These are phyloP conservation scores for Paraconiothyrium sp. DNA, from an alignment of 2,329 filamentous ascomycete species.

Conservation along the genomic window DNA sequence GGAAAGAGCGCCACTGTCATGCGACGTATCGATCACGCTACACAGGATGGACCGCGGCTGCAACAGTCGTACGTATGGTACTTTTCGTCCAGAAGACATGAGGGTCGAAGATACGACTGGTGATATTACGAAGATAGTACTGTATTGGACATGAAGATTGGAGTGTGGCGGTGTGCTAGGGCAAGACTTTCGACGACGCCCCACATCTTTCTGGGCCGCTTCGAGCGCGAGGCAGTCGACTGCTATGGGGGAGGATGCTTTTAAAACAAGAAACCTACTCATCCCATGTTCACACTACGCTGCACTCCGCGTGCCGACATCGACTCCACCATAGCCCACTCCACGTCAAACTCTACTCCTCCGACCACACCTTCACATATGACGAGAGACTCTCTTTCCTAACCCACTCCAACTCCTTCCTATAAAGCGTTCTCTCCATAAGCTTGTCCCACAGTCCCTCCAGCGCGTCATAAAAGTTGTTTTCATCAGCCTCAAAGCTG, in stretches of 20 bases:
- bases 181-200: not conserved
- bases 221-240: not conserved
- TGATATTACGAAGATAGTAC: not conserved
- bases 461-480: too few relatives aligned
- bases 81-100: not conserved
- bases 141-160: not conserved
- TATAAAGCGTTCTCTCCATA: too few relatives aligned
- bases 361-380: too few relatives aligned
- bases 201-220: not conserved
- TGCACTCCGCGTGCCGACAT: too few relatives aligned
- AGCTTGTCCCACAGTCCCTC: too few relatives aligned
- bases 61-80: not conserved
- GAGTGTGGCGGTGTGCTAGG: not conserved
- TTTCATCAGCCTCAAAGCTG: too few relatives aligned
- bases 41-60: not conserved
- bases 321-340: too few relatives aligned
- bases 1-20: conserved; percentile 5
- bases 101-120: not conserved
- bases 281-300: too few relatives aligned
- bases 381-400: too few relatives aligned
- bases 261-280: too few relatives aligned
- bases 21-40: not conserved
- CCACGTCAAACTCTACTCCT: too few relatives aligned
- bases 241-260: not conserved
- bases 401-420: too few relatives aligned